phyloP scores from a whole-genome alignment of 495 filamentous ascomycete species.

The Emericellopsis terricola region DNA sequence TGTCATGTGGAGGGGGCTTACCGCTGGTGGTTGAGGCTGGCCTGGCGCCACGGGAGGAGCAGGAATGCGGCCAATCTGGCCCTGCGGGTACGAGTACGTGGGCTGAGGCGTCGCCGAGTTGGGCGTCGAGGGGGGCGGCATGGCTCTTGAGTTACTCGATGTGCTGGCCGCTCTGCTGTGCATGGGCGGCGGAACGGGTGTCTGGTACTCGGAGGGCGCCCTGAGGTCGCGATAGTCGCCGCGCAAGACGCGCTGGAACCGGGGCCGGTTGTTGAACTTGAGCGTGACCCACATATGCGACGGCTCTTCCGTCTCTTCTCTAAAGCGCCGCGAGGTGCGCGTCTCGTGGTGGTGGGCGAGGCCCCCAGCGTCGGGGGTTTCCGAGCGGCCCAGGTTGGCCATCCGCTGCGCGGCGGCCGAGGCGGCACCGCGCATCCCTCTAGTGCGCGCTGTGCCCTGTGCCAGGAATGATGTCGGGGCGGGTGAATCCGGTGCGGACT shows the following conservation, averaged over 20 bases:
- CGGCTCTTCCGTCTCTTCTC: conserved; percentile 59
- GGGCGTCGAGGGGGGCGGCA: conserved; percentile 18
- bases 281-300: conserved; percentile 52
- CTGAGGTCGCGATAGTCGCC: conserved; percentile 12
- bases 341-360: conserved; percentile 53
- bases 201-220: conserved; percentile 14
- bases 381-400: conserved; percentile 67
- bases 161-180: conserved; percentile 13
- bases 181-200: conserved; percentile 12
- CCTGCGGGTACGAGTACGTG: conserved; percentile 10
- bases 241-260: conserved; percentile 38
- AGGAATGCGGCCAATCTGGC: conserved; percentile 46
- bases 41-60: conserved; percentile 39
- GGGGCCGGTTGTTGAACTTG: conserved; percentile 42
- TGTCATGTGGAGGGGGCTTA: conserved; percentile 37
- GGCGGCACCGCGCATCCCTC: conserved; percentile 72
- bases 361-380: conserved; percentile 62
- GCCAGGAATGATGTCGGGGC: conserved; percentile 51
- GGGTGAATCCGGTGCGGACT: conserved; percentile 73
- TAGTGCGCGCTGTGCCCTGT: conserved; percentile 60
- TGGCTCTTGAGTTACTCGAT: conserved; percentile 28
- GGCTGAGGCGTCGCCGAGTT: conserved; percentile 6
- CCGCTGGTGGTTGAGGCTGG: conserved; percentile 29
- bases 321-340: conserved; percentile 34
- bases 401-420: conserved; percentile 58